A percentile compares a stretch with the other conserved stretches of the same genome.
phyloP scores from a whole-genome alignment of 2,329 filamentous ascomycete genomes.

The Cladophialophora yegresii region DNA sequence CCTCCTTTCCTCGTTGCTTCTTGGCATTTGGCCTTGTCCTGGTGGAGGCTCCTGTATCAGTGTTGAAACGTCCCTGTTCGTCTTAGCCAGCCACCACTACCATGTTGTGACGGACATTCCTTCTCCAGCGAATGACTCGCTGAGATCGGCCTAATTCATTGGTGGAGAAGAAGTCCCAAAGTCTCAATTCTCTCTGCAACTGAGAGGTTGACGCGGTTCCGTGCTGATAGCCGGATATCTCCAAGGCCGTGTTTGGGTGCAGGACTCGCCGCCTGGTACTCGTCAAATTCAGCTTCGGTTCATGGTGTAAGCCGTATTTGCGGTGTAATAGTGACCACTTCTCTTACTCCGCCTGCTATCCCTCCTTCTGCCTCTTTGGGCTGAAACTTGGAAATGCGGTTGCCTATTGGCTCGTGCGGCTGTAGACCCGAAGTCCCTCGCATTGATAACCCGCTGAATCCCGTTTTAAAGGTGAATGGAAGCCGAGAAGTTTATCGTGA shows the following conservation, averaged over 20 bases:
- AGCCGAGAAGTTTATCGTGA: not conserved
- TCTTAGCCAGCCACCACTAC: not conserved
- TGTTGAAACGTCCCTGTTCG: not conserved
- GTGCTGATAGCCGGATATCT: not conserved
- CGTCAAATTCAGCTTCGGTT: not conserved
- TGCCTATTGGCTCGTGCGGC: not conserved
- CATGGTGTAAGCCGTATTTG: not conserved
- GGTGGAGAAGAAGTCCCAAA: not conserved
- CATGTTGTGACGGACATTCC: not conserved
- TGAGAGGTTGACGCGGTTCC: not conserved
- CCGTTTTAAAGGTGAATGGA: not conserved
- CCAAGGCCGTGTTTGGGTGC: not conserved
- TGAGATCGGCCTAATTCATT: not conserved
- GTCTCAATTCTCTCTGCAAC: not conserved
- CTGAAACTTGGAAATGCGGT: not conserved
- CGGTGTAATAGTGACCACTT: no score
- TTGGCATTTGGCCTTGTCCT: not conserved
- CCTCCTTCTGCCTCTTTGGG: not conserved
- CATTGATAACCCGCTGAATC: not conserved
- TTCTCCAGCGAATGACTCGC: not conserved
- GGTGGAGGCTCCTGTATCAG: not conserved
- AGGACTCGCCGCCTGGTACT: not conserved
- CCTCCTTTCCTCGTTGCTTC: not conserved
- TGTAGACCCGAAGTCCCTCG: not conserved
- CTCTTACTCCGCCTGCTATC: not conserved